Conservation (phyloP, 345 rosid genomes). For the Firmiana major region DNA sequence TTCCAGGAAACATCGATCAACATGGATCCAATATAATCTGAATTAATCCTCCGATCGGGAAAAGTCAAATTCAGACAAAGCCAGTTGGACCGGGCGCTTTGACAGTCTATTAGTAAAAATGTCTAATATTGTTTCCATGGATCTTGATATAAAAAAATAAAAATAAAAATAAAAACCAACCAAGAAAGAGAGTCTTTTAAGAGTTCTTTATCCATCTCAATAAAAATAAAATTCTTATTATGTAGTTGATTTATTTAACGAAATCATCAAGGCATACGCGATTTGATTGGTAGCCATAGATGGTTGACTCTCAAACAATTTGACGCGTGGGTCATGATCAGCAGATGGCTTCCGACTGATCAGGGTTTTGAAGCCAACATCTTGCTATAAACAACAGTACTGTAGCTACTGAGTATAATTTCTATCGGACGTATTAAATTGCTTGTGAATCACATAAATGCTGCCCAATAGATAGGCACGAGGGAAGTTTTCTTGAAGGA, state of each 20-base stretch:
- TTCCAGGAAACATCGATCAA: slow-evolving; percentile 5
- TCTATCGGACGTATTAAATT: not conserved
- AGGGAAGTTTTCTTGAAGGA: not conserved
- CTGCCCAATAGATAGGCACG: not conserved
- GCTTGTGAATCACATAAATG: slow-evolving; percentile 24
- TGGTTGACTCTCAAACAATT: slow-evolving; percentile 3
- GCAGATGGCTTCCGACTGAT: not conserved
- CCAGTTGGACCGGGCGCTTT: slow-evolving; percentile 29
- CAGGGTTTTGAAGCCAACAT: not conserved
- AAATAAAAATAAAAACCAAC: too few relatives aligned
- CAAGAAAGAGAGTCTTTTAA: not conserved
- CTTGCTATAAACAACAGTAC: not conserved
- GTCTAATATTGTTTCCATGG: not conserved
- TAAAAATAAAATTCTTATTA: not conserved
- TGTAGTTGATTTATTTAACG: not conserved
- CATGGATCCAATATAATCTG: not conserved
- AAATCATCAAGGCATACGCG: not conserved
- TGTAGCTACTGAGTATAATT: not conserved
- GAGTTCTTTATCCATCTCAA: not conserved
- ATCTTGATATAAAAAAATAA: not conserved
- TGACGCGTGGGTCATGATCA: not conserved
- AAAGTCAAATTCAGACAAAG: slow-evolving; percentile 3
- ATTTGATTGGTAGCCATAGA: not conserved
- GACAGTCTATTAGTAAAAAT: too few relatives aligned
- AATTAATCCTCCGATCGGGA: not conserved